A percentile compares a stretch with the other conserved stretches of the same genome.
Evolutionary conservation across 2,329 filamentous ascomycete genomes (phyloP).

Genomic region (Sclerotinia subarctica): DNA sequence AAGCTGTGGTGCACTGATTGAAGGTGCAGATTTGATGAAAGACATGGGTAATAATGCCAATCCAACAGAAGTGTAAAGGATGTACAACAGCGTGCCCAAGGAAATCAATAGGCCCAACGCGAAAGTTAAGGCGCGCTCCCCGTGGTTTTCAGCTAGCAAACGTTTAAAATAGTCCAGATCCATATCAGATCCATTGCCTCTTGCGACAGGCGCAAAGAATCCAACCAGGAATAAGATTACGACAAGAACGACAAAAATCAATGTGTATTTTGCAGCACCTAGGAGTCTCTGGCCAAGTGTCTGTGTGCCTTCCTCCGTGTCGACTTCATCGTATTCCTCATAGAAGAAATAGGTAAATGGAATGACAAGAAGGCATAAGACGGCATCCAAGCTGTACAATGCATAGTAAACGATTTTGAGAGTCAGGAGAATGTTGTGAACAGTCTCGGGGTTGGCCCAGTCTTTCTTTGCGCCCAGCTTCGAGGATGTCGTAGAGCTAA

Average conservation of each 20-base stretch:
- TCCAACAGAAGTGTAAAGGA: slow-evolving; percentile 84
- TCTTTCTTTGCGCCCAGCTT: slow-evolving; percentile 81
- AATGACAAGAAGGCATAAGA: slow-evolving; percentile 84
- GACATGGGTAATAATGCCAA: slow-evolving; percentile 85
- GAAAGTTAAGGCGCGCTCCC: slow-evolving; percentile 90
- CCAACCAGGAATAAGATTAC: slow-evolving; percentile 84
- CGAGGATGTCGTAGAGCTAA: slow-evolving; percentile 79
- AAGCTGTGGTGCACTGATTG: slow-evolving; percentile 77
- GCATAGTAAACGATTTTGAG: slow-evolving; percentile 89
- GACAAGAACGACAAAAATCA: slow-evolving; percentile 76
- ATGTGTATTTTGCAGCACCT: slow-evolving; percentile 87
- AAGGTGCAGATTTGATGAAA: slow-evolving; percentile 87
- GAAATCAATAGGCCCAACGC: slow-evolving; percentile 83
- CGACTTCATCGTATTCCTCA: slow-evolving; percentile 93
- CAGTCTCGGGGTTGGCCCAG: slow-evolving; percentile 82
- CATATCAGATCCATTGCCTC: slow-evolving; percentile 62
- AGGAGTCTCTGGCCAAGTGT: slow-evolving; percentile 68
- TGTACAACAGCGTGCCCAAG: slow-evolving; percentile 79
- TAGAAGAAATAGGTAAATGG: slow-evolving; percentile 99
- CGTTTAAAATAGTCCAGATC: slow-evolving; percentile 91
- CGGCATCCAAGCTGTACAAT: slow-evolving; percentile 85
- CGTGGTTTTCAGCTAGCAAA: slow-evolving; percentile 79
- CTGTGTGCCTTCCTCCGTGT: slow-evolving; percentile 73
- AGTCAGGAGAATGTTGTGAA: slow-evolving; percentile 74
- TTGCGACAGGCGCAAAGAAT: slow-evolving; percentile 86